Evolutionary conservation across 1,139 yeast genomes (phyloP), one percentile per base, ranked within the genome.

Genomic region (Arxiozyma slooffiae): DNA sequence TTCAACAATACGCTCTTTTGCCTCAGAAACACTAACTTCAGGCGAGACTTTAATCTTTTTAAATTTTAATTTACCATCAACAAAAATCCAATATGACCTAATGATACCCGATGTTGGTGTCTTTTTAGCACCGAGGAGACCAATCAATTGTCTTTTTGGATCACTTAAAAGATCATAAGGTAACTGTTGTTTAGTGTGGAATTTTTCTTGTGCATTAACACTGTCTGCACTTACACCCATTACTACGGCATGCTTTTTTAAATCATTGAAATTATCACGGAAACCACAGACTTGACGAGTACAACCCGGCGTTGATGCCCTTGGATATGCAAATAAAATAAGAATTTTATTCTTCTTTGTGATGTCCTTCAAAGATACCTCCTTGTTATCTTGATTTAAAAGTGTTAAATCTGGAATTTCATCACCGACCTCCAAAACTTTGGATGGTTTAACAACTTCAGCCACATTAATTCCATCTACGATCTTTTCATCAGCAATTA

Each of bases 221-320:
- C 79, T 63, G 64, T 89, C 97, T 6, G 89, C 81, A 58, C 92
- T 82, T 46, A 85, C 67, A 0, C 94, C 94, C 56, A 76, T 76
- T 1, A 85, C 78, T 0, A 77, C 71, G 20, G 83, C 79, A 48
- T 76, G 72, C 23, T 72, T 67, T 44, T 72, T 68, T 59, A 87
- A 77, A 46, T 77, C 76, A 14, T 76, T 73, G 63, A 71, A 81
- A 59, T 79, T 79, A 58, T 79, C 82, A 60, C 92, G 81, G 67
- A 85, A 92, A 0, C 96, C 97, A 67, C 86, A 78, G 1, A 89
- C 97, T 70, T 92, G 98, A 61, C 89, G 78, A 0, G 94, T 89
- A 68, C 97, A 90, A 1, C 97, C 97, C 1, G 97, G 96, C 0
- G 98, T 92, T 38, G 85, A 81, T 0, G 97, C 98, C 63, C 78